Base-by-base conservation (phyloP, 2,329 filamentous ascomycete species). In the Penicillium carneum region DNA sequence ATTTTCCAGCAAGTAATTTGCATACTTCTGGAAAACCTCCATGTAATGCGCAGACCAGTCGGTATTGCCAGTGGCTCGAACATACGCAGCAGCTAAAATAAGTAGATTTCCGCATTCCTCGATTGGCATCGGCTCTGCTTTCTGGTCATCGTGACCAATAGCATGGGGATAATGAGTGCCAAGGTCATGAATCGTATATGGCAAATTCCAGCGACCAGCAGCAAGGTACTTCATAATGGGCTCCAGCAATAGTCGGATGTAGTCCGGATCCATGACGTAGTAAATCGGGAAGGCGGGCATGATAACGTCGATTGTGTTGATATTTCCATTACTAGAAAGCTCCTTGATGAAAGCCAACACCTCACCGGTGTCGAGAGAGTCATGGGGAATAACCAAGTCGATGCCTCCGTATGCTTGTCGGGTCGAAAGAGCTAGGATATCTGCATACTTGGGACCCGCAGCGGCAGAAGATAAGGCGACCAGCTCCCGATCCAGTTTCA, bases 241-340 rank as follows among this genome's bases (percentile, higher is more conserved):
- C 51, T 82, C 77, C 9, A 82, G 64, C 29, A 83, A 72, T 0
- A 82, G 67, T 31, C 76, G 76, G 57, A 83, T 78, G 61, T 77
- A 80, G 36, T 79, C 73, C 2, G 80, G 78, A 38, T 79, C 74
- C 58, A 80, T 71, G 41, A 78, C 73, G 61, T 79, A 79, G 56
- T 79, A 80, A 12, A 82, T 73, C 0, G 79, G 79, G 55, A 80
- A 80, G 6, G 75, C 72, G 1, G 79, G 77, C 70, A 76, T 79
- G 39, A 81, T 79, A 38, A 81, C 72, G 61, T 81, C 79, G 16
- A 81, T 71, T 0, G 79, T 81, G 57, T 81, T 79, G 41, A 79
- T 59, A 57, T 81, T 80, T 3, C 78, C 79, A 56, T 81, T 73
- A 45, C 78, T 80, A 5, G 77, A 79, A 42, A 81, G 74, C 62